Percentiles rank a stretch among this genome's conserved stretches.
phyloP scores from a whole-genome alignment of 768 basidiomycete genomes.

The Boletus rubroflammeus region DNA sequence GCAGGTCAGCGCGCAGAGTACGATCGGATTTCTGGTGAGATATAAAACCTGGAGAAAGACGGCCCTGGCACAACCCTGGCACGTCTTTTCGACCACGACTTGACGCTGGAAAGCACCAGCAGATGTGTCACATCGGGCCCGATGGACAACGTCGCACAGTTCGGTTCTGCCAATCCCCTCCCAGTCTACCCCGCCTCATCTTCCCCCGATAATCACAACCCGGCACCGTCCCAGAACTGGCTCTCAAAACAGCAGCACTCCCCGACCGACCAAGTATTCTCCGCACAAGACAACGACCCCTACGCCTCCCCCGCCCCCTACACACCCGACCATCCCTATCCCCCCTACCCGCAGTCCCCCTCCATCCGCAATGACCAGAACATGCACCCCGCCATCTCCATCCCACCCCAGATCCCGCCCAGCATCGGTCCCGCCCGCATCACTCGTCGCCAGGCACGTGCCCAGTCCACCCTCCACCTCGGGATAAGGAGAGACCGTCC shows the following conservation, averaged over 20 bases:
- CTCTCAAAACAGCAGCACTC: conserved; percentile 10
- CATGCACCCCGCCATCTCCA: conserved; percentile 26
- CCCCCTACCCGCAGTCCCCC: conserved; percentile 28
- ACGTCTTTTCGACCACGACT: conserved; percentile 31
- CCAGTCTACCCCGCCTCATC: conserved; percentile 30
- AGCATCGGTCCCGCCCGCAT: conserved; percentile 53
- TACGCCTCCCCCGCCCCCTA: conserved; percentile 25
- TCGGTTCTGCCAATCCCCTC: conserved; percentile 23
- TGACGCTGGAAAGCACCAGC: conserved; percentile 23
- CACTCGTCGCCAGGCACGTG: conserved; percentile 44
- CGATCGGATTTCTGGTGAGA: conserved; percentile 16
- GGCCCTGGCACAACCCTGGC: conserved; percentile 26
- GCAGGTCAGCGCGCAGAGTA: conserved; percentile 9
- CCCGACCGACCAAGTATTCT: conserved; percentile 30
- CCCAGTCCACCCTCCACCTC: conserved; percentile 32
- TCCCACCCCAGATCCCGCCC: conserved; percentile 42
- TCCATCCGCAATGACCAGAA: conserved; percentile 28
- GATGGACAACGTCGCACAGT: conserved; percentile 38
- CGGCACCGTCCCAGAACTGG: conserved; percentile 21
- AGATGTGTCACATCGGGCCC: conserved; percentile 35
- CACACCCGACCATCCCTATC: conserved; percentile 28
- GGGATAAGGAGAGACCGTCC: conserved; percentile 31
- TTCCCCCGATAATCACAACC: conserved; percentile 28
- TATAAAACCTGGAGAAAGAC: conserved; percentile 31
- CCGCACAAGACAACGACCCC: conserved; percentile 37